Evolutionary conservation across 371 early-diverging fungal genomes (phyloP), one percentile per base, ranked within the genome.

Genomic region (Mucor velutinosus): DNA sequence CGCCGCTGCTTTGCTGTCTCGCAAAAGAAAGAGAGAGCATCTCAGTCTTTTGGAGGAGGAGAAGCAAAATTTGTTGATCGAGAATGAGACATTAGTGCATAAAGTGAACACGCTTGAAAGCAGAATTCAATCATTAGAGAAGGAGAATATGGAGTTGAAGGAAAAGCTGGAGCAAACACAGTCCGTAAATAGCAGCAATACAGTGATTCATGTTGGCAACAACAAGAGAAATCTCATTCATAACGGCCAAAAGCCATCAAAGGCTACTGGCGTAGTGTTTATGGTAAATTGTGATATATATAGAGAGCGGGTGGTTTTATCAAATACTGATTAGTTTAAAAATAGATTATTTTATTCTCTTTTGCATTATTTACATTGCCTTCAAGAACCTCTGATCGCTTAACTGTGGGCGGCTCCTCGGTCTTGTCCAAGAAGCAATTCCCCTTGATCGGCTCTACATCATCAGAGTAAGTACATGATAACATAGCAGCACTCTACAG

Each of bases 1-100:
- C n/a, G 95, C 94, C 0, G 94, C 95, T 0, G 96, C 96, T 3
- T 78, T 94, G 43, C 77, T 92, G 58, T 94, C 94, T 10, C 88
- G 96, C 33, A 94, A 94, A 76, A 89, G 95, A 57, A 93, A 94
- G 79, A 87, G 95, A 41, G 95, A 96, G 58, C 95, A 95, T 65
- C 72, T 94, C 62, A 84, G 72, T 51, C 75, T 83, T 14, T 82
- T 96, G n/a, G 96, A 96, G 75, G 79, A 83, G 10, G 87, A 90
- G 57, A 86, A 87, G 3, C 84, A 89, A 57, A 69, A 76, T 21
- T 79, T 95, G 37, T 74, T 81, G 47, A 70, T 62, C 7, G 89
- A 92, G 49, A 96, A 95, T 70, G 76, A 76, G 33, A 65, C 74
- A 1, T 72, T 96, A 49, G 80, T 72, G 45, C 70, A 69, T 15